phyloP scores from a whole-genome alignment of 352 stramenopile genomes.

The Peronospora tabacina region DNA sequence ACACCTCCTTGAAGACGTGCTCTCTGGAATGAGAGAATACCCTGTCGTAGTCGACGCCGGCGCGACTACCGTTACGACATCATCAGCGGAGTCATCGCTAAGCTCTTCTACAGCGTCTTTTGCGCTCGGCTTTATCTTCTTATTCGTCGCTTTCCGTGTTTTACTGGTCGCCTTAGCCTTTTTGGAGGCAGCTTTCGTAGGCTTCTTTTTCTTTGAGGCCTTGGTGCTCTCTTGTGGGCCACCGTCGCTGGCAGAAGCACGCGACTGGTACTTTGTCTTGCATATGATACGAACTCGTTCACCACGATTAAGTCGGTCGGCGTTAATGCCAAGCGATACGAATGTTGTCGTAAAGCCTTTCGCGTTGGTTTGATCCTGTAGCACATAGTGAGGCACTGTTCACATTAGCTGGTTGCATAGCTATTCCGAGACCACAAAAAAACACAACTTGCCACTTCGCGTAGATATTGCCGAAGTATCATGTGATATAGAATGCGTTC shows the following conservation, averaged over 20 bases:
- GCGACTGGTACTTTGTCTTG: slow-evolving; percentile 58
- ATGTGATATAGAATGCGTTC: slow-evolving; percentile 85
- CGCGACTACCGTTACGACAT: slow-evolving; percentile 45
- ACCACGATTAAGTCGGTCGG: slow-evolving; percentile 44
- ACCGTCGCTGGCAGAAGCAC: slow-evolving; percentile 19
- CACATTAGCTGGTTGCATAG: background rate
- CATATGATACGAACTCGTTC: slow-evolving; percentile 71
- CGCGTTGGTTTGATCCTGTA: slow-evolving; percentile 68
- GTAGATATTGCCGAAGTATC: slow-evolving; percentile 77
- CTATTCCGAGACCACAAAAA: background rate
- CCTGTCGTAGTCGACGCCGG: slow-evolving; percentile 19
- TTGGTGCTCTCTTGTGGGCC: slow-evolving; percentile 13
- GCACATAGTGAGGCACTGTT: background rate
- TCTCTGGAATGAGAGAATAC: slow-evolving; percentile 49
- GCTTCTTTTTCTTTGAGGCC: slow-evolving; percentile 30
- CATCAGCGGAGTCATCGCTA: slow-evolving; percentile 53
- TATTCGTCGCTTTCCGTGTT: slow-evolving; percentile 24
- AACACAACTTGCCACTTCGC: slow-evolving; percentile 42
- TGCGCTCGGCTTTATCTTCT: slow-evolving; percentile 29
- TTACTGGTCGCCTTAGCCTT: slow-evolving; percentile 26
- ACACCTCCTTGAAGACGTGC: slow-evolving; percentile 44
- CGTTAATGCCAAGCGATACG: slow-evolving; percentile 46
- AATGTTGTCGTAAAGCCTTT: slow-evolving; percentile 84
- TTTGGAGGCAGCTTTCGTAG: slow-evolving; percentile 27
- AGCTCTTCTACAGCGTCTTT: slow-evolving; percentile 50